Conservation (phyloP, 202 grass and related monocot genomes). For the Setaria italica region DNA sequence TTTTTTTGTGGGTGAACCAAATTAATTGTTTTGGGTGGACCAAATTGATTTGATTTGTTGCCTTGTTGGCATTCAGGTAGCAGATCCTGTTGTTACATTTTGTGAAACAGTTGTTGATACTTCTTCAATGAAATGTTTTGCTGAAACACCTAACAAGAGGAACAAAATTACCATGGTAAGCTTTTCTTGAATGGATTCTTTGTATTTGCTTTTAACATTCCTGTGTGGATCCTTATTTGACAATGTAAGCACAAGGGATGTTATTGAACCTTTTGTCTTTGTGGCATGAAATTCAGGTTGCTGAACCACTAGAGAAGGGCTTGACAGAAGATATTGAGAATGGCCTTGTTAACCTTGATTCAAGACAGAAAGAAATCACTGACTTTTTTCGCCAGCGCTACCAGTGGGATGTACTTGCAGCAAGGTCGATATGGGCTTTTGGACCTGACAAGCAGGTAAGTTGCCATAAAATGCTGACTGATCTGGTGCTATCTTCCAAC, state of each 20-base stretch:
- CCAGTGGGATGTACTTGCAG: constrained; percentile 97
- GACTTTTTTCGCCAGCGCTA: constrained; percentile 98
- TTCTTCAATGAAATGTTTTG: constrained; percentile 99
- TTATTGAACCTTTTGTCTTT: constrained; percentile 21
- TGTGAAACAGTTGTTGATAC: constrained; percentile 98
- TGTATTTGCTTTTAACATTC: constrained; percentile 22
- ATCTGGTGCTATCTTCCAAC: background rate
- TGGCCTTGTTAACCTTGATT: constrained; percentile 87
- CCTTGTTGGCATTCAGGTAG: constrained; percentile 72
- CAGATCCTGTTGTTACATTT: constrained; percentile 99
- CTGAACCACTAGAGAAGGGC: constrained; percentile 95
- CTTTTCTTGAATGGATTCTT: constrained; percentile 15
- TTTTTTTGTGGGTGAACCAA: background rate
- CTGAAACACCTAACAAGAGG: constrained; percentile 99
- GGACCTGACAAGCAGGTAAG: constrained; percentile 93
- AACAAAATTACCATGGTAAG: constrained; percentile 99
- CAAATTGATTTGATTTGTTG: constrained; percentile 23
- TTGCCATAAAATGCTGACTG: constrained; percentile 20
- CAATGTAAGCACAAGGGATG: constrained; percentile 11
- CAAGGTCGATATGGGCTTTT: constrained; percentile 97
- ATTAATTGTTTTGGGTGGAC: constrained; percentile 10
- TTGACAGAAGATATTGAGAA: constrained; percentile 98
- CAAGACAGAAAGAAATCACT: constrained; percentile 95
- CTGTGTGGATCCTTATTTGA: constrained; percentile 29
- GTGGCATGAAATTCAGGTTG: constrained; percentile 62